Conservation (phyloP, 768 basidiomycete genomes). For the Collybia mongolica region DNA sequence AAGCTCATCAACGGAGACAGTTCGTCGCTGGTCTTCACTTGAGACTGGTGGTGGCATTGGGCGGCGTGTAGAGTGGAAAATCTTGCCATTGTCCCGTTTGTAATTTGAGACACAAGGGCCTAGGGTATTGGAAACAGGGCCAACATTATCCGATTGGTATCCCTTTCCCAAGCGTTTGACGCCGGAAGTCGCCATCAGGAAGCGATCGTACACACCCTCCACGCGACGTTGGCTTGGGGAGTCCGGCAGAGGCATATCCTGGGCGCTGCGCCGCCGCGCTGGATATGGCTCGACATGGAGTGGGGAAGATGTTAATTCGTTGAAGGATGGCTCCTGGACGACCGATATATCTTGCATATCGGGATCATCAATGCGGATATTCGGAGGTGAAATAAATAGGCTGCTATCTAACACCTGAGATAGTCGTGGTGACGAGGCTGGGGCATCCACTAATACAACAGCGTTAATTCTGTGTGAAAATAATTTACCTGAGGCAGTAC, state of each 20-base stretch:
- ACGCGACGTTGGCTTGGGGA: constrained; percentile 59
- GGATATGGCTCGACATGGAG: constrained; percentile 68
- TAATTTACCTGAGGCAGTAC: not conserved
- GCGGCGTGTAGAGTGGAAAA: constrained; percentile 49
- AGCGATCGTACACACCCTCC: constrained; percentile 79
- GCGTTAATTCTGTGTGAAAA: not conserved
- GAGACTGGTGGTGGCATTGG: constrained; percentile 74
- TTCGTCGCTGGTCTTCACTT: constrained; percentile 53
- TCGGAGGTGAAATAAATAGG: constrained; percentile 61
- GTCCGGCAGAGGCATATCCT: constrained; percentile 37
- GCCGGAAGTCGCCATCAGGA: constrained; percentile 79
- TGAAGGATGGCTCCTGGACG: constrained; percentile 33
- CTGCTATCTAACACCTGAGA: constrained; percentile 69
- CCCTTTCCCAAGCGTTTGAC: constrained; percentile 81
- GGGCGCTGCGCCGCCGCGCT: constrained; percentile 36
- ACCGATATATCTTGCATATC: constrained; percentile 27
- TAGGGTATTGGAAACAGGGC: constrained; percentile 37
- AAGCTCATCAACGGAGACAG: constrained; percentile 63
- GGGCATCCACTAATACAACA: constrained; percentile 31
- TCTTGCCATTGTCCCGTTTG: constrained; percentile 35
- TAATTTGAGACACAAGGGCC: constrained; percentile 12
- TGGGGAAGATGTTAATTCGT: constrained; percentile 62
- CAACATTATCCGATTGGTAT: constrained; percentile 69
- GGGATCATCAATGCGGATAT: constrained; percentile 35
- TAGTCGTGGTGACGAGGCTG: constrained; percentile 50